Conservation (phyloP, 768 basidiomycete genomes). For the Amyloporia xantha region DNA sequence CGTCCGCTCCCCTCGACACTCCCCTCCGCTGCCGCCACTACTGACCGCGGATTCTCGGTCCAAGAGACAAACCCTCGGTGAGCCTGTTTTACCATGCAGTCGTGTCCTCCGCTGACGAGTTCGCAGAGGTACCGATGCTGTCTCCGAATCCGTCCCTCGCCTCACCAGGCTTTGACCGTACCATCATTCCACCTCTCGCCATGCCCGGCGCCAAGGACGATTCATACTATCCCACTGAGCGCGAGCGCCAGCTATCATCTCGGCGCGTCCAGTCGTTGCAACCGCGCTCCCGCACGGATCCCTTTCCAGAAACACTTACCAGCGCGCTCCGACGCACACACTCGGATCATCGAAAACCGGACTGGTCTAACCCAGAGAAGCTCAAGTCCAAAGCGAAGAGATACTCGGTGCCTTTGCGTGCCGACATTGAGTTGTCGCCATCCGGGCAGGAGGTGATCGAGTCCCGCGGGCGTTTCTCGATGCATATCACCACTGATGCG, state of each 20-base stretch:
- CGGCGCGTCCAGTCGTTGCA: slow-evolving; percentile 22
- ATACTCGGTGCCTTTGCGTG: slow-evolving; percentile 10
- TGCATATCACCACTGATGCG: not conserved
- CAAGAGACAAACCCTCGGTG: slow-evolving; percentile 3
- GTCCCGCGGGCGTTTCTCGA: not conserved
- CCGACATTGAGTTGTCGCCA: not conserved
- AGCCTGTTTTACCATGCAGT: not conserved
- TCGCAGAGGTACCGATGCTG: not conserved
- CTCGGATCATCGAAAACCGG: slow-evolving; percentile 13
- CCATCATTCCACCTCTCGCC: slow-evolving; percentile 15
- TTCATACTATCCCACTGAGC: not conserved
- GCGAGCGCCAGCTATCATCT: slow-evolving; percentile 1
- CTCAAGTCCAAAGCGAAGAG: slow-evolving; percentile 5
- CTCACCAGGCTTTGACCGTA: slow-evolving; percentile 10
- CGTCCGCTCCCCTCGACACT: not conserved
- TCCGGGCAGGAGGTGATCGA: not conserved
- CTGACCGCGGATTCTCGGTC: not conserved
- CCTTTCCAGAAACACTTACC: slow-evolving; percentile 3
- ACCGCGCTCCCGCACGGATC: slow-evolving; percentile 8
- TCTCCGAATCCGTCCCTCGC: slow-evolving; percentile 1
- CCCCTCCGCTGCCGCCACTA: slow-evolving; percentile 8
- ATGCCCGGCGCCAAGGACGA: slow-evolving; percentile 7
- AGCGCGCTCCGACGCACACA: slow-evolving; percentile 11
- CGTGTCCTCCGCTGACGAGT: not conserved
- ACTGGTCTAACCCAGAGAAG: slow-evolving; percentile 14